Base-by-base conservation (phyloP, 202 grass and related monocot genomes). In the Setaria italica region DNA sequence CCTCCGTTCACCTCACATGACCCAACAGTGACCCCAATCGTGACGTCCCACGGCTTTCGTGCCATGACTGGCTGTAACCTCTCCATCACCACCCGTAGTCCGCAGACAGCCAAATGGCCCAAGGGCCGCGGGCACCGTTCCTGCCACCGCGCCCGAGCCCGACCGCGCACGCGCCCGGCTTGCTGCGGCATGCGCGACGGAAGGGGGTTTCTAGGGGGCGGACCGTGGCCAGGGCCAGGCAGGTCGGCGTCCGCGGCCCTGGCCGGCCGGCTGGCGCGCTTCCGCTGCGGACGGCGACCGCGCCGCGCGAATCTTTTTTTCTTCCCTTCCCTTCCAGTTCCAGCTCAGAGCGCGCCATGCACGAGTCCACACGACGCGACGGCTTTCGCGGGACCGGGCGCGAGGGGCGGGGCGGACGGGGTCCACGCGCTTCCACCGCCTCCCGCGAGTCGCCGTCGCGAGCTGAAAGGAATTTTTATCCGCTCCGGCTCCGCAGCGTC, bases 401-500 rank as follows among this genome's bases (percentile, higher is more conserved):
- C 74, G 80, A 78, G 74, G 80, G 73, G 21, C 65, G 19, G 43
- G 45, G 14, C 45, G 71, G 72, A 70, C 34, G 46, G 77, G 88
- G 78, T 78, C 88, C 88, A 89, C 88, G 83, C 83, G 88, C 88
- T 86, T 86, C 55, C 88, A 72, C 78, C 88, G 72, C 87, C 32
- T 60, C 17, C 17, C 13, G 70, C 45, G 70, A 17, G 68, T 16
- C 50, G 41, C 29, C 33, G 17, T 3, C 43, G 43, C 43, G 1
- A 3, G 4, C 45, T 30, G 32, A 42, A 25, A 62, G 12, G 12
- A 9, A 53, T 85, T 13, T 83, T 78, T 34, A 85, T 69, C 76
- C 21, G 45, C 54, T 62, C 76, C 21, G 45, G 34, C 54, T 69
- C 76, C 21, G 45, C 54, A 6, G 14, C 72, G 21, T 14, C 34